Evolutionary conservation across 2,329 filamentous ascomycete species (phyloP).

Genomic region (Zalaria sp.): DNA sequence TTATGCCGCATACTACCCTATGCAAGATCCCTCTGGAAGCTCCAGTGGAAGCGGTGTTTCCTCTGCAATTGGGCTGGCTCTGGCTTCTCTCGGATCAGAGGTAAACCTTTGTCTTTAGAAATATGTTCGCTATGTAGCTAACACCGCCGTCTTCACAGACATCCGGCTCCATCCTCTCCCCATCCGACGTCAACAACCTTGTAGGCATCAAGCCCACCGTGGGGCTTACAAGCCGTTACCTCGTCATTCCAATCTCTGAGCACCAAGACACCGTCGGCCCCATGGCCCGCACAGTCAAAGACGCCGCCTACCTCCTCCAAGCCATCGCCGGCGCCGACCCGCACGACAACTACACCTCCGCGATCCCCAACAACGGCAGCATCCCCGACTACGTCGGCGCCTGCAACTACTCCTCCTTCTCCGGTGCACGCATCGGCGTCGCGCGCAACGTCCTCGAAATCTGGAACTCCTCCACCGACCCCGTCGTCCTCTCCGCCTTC

Average conservation of each 20-base stretch:
- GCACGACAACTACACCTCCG: slow-evolving; percentile 43
- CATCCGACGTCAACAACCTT: slow-evolving; percentile 42
- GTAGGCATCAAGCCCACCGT: slow-evolving; percentile 57
- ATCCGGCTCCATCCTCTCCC: slow-evolving; percentile 47
- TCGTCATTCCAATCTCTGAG: slow-evolving; percentile 51
- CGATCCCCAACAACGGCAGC: slow-evolving; percentile 37
- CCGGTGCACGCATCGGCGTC: slow-evolving; percentile 49
- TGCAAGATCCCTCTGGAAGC: slow-evolving; percentile 48
- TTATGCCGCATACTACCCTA: slow-evolving; percentile 44
- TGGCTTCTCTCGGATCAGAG: slow-evolving; percentile 47
- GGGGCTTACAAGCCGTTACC: slow-evolving; percentile 45
- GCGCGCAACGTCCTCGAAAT: slow-evolving; percentile 42
- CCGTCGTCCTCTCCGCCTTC: slow-evolving; percentile 39
- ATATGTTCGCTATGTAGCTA: background rate
- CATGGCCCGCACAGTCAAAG: slow-evolving; percentile 44
- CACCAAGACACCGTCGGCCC: slow-evolving; percentile 44
- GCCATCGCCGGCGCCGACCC: slow-evolving; percentile 42
- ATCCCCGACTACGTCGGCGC: slow-evolving; percentile 48
- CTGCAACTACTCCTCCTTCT: slow-evolving; percentile 37
- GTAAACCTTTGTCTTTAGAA: slow-evolving; percentile 8
- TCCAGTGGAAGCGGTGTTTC: slow-evolving; percentile 49
- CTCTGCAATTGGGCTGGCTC: slow-evolving; percentile 43
- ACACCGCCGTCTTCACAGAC: slow-evolving; percentile 28
- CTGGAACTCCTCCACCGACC: slow-evolving; percentile 16
- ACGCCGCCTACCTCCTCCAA: slow-evolving; percentile 42